Base-by-base conservation (phyloP, 371 early-diverging fungal species). In the Mucor sp. region DNA sequence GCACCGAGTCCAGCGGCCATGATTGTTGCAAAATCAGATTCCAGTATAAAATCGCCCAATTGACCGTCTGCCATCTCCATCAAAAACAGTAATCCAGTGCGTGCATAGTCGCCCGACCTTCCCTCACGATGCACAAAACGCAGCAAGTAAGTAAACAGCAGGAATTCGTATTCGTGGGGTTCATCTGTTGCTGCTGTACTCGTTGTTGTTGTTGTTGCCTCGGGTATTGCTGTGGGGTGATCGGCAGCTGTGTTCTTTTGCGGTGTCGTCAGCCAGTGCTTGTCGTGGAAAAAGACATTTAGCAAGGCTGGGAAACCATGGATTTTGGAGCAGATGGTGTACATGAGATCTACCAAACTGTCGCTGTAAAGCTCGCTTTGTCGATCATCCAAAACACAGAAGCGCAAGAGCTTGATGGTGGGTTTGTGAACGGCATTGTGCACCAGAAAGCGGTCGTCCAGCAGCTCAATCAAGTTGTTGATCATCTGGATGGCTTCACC, bases 371-470 rank as follows among this genome's bases (percentile, higher is more conserved):
- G 68, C 43, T 87, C 91, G n/a, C 82, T 82, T 58, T 81, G 81
- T 9, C 74, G 76, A 57, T 89, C 84, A 43, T 87, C 85, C 43
- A 83, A 69, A 2, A 91, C 86, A 76, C 92, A 93, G 48, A 82
- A 82, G 21, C 90, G 85, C 25, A 96, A 78, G 61, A 97, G 74
- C 53, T 90, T 88, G 50, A 95, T 80, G 0, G 93, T 91, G 4
- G 98, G 95, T 47, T 91, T 89, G 76, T 97, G 96, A 3, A 97
- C 90, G 6, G 93, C 90, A 68, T 92, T 90, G 68, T 95, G 97
- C 15, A 95, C 93, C 48, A 98, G 79, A 75, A 97, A 93, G 53
- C 92, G 87, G 60, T 93, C 91, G 66, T 96, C 94, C 23, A 97
- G 77, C 47, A 96, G 74, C 66, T 92, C 89, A 55, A 98, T 89